Conservation (phyloP, 1,284 basidiomycete genomes). For the Rhizoctonia solani region DNA sequence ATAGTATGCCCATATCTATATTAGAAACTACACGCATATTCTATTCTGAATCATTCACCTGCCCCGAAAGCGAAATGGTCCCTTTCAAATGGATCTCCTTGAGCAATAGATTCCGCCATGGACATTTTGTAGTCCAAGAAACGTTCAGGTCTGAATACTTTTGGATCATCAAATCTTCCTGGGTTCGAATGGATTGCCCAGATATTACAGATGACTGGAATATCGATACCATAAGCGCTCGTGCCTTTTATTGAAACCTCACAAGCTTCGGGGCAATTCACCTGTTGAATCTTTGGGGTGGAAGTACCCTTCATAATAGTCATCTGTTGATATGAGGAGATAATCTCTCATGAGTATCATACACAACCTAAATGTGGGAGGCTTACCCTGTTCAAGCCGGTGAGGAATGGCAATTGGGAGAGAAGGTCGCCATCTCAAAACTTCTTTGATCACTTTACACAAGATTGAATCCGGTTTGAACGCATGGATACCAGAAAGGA, state of each 20-base stretch:
- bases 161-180: slow-evolving; percentile 10
- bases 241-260: neutral
- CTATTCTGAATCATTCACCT: neutral
- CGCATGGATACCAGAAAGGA: neutral
- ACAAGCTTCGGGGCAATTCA: neutral
- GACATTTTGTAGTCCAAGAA: slow-evolving; percentile 16
- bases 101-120: slow-evolving; percentile 18
- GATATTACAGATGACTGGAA: slow-evolving; percentile 19
- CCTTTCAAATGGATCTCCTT: slow-evolving; percentile 21
- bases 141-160: slow-evolving; percentile 11
- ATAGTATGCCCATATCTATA: no score
- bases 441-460: slow-evolving; percentile 19
- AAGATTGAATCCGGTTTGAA: neutral
- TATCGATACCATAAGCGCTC: neutral
- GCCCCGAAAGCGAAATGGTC: slow-evolving; percentile 31
- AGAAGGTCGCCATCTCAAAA: slow-evolving; percentile 18
- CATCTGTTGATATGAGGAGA: neutral
- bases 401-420: slow-evolving; percentile 5
- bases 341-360: neutral
- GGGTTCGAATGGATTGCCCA: slow-evolving; percentile 24
- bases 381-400: slow-evolving; percentile 17
- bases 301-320: slow-evolving; percentile 2
- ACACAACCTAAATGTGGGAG: neutral
- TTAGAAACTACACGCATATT: neutral
- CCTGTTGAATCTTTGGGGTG: slow-evolving; percentile 17